These are phyloP conservation scores for Acacia melanoxylon DNA, from an alignment of 306 rosid genomes.

Conservation along the genomic window DNA sequence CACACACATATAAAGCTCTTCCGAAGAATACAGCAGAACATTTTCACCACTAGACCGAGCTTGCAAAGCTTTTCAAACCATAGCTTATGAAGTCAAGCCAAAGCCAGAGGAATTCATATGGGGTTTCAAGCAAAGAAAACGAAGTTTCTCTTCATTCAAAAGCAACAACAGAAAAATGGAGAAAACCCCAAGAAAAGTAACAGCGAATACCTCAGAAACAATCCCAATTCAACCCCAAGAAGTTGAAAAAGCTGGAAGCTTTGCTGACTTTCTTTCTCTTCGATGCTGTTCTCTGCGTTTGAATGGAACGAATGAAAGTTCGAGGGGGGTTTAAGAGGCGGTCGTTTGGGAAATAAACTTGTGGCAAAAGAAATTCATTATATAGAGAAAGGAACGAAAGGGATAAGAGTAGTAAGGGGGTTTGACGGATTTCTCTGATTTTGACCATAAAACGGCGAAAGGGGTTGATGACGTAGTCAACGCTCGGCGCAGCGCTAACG, in stretches of 20 bases:
- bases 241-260: slow-evolving; percentile 21
- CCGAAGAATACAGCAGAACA: background rate
- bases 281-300: background rate
- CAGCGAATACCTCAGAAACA: slow-evolving; percentile 15
- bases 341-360: background rate
- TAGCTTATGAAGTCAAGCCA: background rate
- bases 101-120: background rate
- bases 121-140: background rate
- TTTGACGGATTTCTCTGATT: slow-evolving; percentile 11
- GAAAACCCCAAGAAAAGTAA: background rate
- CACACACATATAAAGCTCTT: background rate
- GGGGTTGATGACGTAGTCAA: background rate
- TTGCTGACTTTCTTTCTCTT: background rate
- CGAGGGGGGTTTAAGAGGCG: background rate
- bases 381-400: slow-evolving; percentile 6
- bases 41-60: background rate
- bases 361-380: background rate
- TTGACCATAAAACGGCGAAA: slow-evolving; percentile 18
- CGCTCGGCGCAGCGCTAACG: background rate
- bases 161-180: background rate
- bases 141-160: background rate
- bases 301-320: background rate
- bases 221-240: slow-evolving; percentile 19
- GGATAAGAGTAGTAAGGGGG: background rate
- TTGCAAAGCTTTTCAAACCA: background rate